phyloP scores from a whole-genome alignment of 305 asterid genomes.

The Petunia hybrid region DNA sequence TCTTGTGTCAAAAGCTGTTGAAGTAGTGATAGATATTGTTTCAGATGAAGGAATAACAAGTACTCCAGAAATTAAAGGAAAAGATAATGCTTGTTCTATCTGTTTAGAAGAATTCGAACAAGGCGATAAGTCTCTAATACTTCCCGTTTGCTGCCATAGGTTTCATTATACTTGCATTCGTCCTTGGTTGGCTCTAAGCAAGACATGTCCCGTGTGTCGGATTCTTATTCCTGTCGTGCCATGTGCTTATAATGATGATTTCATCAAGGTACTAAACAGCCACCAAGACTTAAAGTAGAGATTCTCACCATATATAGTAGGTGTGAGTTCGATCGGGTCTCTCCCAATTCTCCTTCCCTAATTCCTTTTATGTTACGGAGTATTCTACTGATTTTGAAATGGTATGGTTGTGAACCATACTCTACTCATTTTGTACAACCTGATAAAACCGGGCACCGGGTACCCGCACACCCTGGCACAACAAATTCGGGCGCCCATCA shows the following conservation, averaged over 20 bases:
- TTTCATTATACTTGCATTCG: not conserved
- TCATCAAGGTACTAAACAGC: not conserved
- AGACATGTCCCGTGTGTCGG: conserved; percentile 10
- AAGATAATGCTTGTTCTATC: not conserved
- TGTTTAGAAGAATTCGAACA: not conserved
- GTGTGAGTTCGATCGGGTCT: too few relatives aligned
- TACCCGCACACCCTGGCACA: too few relatives aligned
- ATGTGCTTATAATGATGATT: not conserved
- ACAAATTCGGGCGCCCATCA: too few relatives aligned
- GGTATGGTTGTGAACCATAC: too few relatives aligned
- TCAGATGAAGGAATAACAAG: not conserved
- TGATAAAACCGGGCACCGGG: too few relatives aligned
- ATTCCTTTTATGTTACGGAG: too few relatives aligned
- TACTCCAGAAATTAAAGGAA: not conserved
- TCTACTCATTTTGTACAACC: too few relatives aligned
- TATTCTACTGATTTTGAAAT: too few relatives aligned
- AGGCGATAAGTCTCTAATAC: not conserved
- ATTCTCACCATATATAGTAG: too few relatives aligned
- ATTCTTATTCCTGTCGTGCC: not conserved
- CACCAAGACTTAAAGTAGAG: not conserved
- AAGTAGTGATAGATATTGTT: not conserved
- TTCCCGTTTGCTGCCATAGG: conserved; percentile 10
- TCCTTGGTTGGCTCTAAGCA: not conserved
- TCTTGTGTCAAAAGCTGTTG: not conserved
- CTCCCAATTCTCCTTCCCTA: too few relatives aligned